Conservation (phyloP, 139 green algal genomes). For the Closterium sp. region DNA sequence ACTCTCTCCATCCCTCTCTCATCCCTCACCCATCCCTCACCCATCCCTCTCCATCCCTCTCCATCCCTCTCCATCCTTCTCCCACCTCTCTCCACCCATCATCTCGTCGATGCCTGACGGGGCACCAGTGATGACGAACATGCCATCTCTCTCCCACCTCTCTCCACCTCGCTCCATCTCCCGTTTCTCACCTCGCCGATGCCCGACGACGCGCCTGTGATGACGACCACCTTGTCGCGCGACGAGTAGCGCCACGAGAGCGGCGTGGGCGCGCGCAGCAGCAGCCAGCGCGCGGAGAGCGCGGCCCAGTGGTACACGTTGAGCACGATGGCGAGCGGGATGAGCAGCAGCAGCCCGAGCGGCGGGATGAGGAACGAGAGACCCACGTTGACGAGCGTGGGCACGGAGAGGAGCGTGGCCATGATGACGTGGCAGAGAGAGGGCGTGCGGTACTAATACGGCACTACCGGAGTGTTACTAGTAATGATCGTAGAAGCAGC, state of each 20-base stretch:
- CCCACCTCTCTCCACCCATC: background rate
- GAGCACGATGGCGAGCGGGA: background rate
- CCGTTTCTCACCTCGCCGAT: conserved; percentile 25
- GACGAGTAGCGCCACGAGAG: background rate
- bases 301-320: background rate
- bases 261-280: background rate
- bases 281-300: background rate
- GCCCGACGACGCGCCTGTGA: conserved; percentile 38
- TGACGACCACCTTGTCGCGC: conserved; percentile 10
- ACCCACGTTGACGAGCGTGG: background rate
- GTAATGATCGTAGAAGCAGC: background rate
- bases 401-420: background rate
- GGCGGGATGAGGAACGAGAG: background rate
- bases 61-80: background rate
- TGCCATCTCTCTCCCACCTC: too few relatives aligned
- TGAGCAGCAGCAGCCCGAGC: background rate
- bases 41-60: too few relatives aligned
- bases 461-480: background rate
- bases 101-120: conserved; percentile 33
- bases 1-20: background rate
- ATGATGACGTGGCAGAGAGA: background rate
- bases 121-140: conserved; percentile 38
- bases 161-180: background rate
- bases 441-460: too few relatives aligned
- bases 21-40: background rate